Base-by-base conservation (phyloP, 1,284 basidiomycete genomes). In the Moesziomyces antarcticus region DNA sequence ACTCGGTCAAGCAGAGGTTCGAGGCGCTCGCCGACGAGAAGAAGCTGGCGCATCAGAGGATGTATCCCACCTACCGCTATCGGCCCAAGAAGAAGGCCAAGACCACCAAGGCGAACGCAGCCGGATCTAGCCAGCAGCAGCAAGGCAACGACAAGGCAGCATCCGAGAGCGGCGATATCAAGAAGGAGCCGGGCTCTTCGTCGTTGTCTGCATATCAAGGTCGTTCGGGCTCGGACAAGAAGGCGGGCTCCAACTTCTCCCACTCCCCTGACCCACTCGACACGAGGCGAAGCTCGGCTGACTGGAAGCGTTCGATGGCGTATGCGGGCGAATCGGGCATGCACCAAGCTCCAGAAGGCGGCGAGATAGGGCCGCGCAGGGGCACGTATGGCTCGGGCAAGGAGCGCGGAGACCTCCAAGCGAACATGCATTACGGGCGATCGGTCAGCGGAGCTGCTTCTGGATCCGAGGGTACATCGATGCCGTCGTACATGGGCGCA, bases 11-110 rank as follows among this genome's bases (percentile, higher is more conserved):
- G 74, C 85, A 85, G 3, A 78, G 88, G n/a, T 95, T 90, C 81
- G 92, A 93, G 79, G 85, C 87, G n/a, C 84, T 87, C 65, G 91
- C 91, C 0, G 90, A 91, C 48, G 82, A 87, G 50, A 88, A 86
- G 61, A 94, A 93, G 84, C 85, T 86, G 0, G 88, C 91, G 75
- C 73, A 75, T 44, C 67, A 75, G 42, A 48, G 57, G 18, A 64
- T 68, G 59, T 75, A 75, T 16, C 73, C 73, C 11, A 61, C 49
- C 33, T 75, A 75, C 45, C 56, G 68, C 5, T 75, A 75, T 27
- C 58, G 73, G 13, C 73, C 73, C 8, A 61, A 65, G 47, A 74
- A 70, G 67, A 65, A 62, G 49, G 47, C 37, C 21, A 70, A 67
- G 50, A 42, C 21, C 30, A 10, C 44, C 5, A 69, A 69, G 49